These are phyloP conservation scores for Penicillium riverlandense DNA, from an alignment of 495 filamentous ascomycete genomes.

Conservation along the genomic window DNA sequence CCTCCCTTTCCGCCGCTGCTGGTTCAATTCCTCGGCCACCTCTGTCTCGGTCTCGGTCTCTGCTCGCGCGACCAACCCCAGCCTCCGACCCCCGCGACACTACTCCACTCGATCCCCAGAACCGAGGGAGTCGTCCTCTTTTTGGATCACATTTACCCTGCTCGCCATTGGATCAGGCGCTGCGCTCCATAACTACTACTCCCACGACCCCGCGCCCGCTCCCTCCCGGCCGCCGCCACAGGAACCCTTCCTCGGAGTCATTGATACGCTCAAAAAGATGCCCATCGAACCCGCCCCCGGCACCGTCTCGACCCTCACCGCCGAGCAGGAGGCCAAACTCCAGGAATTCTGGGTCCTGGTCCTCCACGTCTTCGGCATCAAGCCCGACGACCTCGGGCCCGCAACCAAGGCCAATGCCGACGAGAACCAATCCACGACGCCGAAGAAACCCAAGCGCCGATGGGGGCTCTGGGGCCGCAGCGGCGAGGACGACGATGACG, in stretches of 20 bases:
- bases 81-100: conserved; percentile 6
- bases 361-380: conserved; percentile 73
- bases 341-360: conserved; percentile 77
- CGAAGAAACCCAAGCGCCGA: conserved; percentile 58
- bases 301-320: conserved; percentile 78
- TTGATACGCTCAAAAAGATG: conserved; percentile 37
- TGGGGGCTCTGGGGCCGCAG: conserved; percentile 52
- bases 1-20: conserved; percentile 22
- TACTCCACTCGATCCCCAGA: conserved; percentile 24
- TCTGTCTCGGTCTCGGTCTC: conserved; percentile 11
- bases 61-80: conserved; percentile 13
- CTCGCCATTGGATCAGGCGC: conserved; percentile 26
- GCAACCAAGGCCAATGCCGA: conserved; percentile 1
- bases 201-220: conserved; percentile 4
- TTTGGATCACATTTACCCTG: conserved; percentile 34
- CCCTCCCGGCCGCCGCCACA: conserved; percentile 6
- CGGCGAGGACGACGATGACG: conserved; percentile 52
- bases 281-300: conserved; percentile 52
- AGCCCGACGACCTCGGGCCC: conserved; percentile 23
- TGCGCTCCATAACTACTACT: conserved; percentile 29
- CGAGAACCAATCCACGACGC: conserved; percentile 30
- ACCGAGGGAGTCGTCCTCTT: conserved; percentile 31
- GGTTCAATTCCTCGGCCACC: conserved; percentile 25
- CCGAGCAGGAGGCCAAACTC: conserved; percentile 82
- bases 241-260: conserved; percentile 28